Conservation (phyloP, 495 filamentous ascomycete genomes). For the Aspergillus homomorphus region DNA sequence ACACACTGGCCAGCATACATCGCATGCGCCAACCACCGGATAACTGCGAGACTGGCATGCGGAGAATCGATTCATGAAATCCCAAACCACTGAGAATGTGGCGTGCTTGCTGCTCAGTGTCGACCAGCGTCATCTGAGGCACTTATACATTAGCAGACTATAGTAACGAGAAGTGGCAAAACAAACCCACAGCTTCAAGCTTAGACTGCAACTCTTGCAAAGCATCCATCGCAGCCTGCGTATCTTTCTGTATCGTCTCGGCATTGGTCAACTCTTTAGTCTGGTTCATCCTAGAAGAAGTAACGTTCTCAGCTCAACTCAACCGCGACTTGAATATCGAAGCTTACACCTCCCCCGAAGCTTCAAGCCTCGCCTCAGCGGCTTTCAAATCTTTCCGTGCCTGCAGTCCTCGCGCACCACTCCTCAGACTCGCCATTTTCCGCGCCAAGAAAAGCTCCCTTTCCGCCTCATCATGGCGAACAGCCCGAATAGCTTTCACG, state of each 20-base stretch:
- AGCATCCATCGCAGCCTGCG: constrained; percentile 58
- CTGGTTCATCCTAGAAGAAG: constrained; percentile 47
- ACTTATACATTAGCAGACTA: background rate
- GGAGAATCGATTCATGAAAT: constrained; percentile 59
- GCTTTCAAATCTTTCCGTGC: constrained; percentile 66
- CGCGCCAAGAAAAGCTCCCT: constrained; percentile 62
- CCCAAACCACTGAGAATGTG: constrained; percentile 67
- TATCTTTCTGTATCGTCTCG: constrained; percentile 55
- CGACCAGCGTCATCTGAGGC: constrained; percentile 39
- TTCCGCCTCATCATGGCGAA: constrained; percentile 57
- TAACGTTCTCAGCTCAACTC: background rate
- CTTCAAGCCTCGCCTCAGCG: constrained; percentile 59
- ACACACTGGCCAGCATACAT: constrained; percentile 59
- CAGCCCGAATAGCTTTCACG: constrained; percentile 54
- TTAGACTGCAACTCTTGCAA: constrained; percentile 61
- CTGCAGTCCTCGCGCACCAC: constrained; percentile 67
- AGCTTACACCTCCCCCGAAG: constrained; percentile 50
- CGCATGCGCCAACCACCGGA: constrained; percentile 83
- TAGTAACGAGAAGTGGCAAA: constrained; percentile 2
- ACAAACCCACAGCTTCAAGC: constrained; percentile 39
- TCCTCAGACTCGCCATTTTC: constrained; percentile 68
- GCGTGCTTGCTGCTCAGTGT: constrained; percentile 57
- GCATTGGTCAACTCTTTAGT: constrained; percentile 51
- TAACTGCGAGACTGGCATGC: constrained; percentile 55
- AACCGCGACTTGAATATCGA: background rate